Base-by-base conservation (phyloP, 2,329 filamentous ascomycete species). In the Fusarium circinatum region DNA sequence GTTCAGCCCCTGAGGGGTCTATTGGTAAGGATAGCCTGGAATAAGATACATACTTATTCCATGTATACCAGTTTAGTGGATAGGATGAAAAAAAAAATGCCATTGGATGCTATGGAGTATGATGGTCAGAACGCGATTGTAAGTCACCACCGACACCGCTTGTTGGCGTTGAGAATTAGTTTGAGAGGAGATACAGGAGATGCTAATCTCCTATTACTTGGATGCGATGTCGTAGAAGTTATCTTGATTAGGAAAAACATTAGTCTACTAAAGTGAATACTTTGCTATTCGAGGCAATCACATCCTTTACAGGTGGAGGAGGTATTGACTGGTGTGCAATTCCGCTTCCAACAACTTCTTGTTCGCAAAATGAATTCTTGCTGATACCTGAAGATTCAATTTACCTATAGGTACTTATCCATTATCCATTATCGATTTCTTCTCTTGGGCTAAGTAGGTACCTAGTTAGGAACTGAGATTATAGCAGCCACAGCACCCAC, bases 1-100 rank as follows among this genome's bases (percentile, higher is more conserved):
- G 47, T 68, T 36, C 39, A 57, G 52, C 70, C 65, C 70, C 70
- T 73, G 65, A 62, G 51, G 26, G 60, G 60, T 59, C 60, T 68
- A 28, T n/a, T 17, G 52, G 45, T 56, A 70, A 56, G 70, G 70
- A 65, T 68, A 61, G 45, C 59, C 65, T 44, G 41, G 49, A 30
- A 62, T 64, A 41, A 70, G 30, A 42, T 44, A 18, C n/a, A 24
- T 45, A 34, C 32, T 34, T 34, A 34, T 34, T 34, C 32, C 32
- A 34, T 34, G 32, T 13, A 34, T 34, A 34, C 32, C 32, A 55
- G 52, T 51, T 44, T 39, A 36, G 38, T 47, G 45, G 44, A 26
- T 10, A 48, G 28, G 32, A 38, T 22, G 18, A 26, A 26, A 28
- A 26, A 26, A 28, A 54, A 38, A 54, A n/a, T n/a, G 34, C 18